phyloP scores from a whole-genome alignment of 106 monocot genomes.

The Allium cepa region DNA sequence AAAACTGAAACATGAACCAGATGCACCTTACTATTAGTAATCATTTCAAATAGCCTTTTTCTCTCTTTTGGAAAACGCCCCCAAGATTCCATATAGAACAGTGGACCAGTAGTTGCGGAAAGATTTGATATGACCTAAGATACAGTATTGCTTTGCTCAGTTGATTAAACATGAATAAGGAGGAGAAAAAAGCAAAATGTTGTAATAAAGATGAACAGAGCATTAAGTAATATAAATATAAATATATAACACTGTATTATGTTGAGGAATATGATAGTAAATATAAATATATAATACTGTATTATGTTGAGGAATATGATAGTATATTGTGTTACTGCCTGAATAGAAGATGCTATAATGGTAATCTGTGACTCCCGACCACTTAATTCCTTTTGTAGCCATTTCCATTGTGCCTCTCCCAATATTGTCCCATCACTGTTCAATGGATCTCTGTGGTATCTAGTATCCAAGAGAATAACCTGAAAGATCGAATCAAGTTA shows the following conservation, averaged over 20 bases:
- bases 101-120: constrained; percentile 55
- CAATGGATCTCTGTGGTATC: constrained; percentile 79
- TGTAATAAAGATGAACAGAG: no score
- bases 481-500: constrained; percentile 12
- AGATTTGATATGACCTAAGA: constrained; percentile 85
- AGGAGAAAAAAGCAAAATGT: no score
- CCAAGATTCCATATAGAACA: constrained; percentile 68
- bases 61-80: constrained; percentile 79
- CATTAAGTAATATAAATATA: no score
- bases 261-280: background rate
- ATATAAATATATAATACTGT: no score
- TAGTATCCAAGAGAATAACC: constrained; percentile 87
- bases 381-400: constrained; percentile 61
- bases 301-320: no score
- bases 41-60: constrained; percentile 50
- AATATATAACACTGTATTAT: no score
- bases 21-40: constrained; percentile 50
- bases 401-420: constrained; percentile 73
- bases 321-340: constrained; percentile 25
- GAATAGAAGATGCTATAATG: constrained; percentile 86
- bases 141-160: background rate
- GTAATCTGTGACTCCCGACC: constrained; percentile 64
- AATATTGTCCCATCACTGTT: constrained; percentile 70
- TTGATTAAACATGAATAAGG: no score
- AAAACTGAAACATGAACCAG: background rate